Base-by-base conservation (phyloP, 106 monocot species). In the Amphibolis antarctica region DNA sequence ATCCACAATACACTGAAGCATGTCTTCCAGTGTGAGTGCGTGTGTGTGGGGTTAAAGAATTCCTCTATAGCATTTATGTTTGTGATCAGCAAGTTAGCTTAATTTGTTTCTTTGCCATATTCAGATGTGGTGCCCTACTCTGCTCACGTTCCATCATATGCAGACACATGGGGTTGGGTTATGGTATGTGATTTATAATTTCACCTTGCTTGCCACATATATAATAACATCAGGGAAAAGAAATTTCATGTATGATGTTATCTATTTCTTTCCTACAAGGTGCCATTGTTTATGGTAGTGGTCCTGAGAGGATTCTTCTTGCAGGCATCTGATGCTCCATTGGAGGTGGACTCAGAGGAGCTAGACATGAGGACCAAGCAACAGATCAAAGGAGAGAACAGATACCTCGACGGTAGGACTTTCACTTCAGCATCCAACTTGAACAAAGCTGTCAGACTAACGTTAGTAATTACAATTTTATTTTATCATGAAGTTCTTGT, bases 81-180 rank as follows among this genome's bases (percentile, higher is more conserved):
- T n/a, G 13, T 52, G 51, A 55, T 22, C 19, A 42, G 17, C 1
- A 12, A 4, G 21, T 18, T 23, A 4, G 36, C n/a, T n/a, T n/a
- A 23, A 11, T 56, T 20, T 13, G 4, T 67, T 12, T 23, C 6
- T 55, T 25, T 7, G 19, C 11, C 19, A 24, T 27, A 7, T 76
- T 61, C 49, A 79, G 83, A 76, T 73, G 79, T 83, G 53, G 65
- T 79, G 42, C 66, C 79, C 27, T 83, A 83, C 36, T 69, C 83
- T 26, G 76, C 83, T 76, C 79, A 76, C 12, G 66, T 79, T 26
- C 79, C 83, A 29, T 79, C 79, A 10, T 83, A 66, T 74, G 73
- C 79, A 9, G 79, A 83, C 51, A 73, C 70, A 46, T 83, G 76
- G 83, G 83, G 76, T 63, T 83, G 83, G 79, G 50, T 73, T 50